Evolutionary conservation across 345 rosid genomes (phyloP).

Genomic region (Hibiscus mutabilis): DNA sequence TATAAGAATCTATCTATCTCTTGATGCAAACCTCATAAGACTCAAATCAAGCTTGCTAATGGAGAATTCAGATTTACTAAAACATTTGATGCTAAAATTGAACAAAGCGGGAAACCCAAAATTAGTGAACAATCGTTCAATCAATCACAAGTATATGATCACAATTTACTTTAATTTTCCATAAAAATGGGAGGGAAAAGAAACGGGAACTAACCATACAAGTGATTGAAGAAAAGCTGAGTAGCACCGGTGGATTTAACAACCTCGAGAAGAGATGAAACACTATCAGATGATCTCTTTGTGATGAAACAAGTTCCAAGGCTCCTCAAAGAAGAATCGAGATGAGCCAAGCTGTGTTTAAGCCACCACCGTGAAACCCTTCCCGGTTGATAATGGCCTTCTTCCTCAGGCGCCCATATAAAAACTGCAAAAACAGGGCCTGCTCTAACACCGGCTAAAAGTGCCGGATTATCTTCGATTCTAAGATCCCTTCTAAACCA

Average conservation of each 20-base stretch:
- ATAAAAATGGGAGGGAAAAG: constrained; percentile 10
- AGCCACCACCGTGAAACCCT: constrained; percentile 99
- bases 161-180: not conserved
- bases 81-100: no score
- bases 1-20: not conserved
- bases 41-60: not conserved
- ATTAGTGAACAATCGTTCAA: not conserved
- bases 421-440: constrained; percentile 80
- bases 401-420: constrained; percentile 95
- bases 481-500: constrained; percentile 99
- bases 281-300: constrained; percentile 81
- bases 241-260: constrained; percentile 83
- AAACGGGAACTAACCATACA: constrained; percentile 59
- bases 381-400: constrained; percentile 82
- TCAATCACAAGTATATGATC: not conserved
- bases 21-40: not conserved
- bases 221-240: constrained; percentile 92
- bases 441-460: constrained; percentile 86
- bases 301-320: constrained; percentile 78
- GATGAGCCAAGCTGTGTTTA: constrained; percentile 83
- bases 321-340: constrained; percentile 81
- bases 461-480: constrained; percentile 91
- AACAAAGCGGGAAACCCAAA: not conserved
- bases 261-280: constrained; percentile 74
- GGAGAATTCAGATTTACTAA: no score